These are phyloP conservation scores for Incumbomyces delicatus DNA, from an alignment of 2,329 filamentous ascomycete species.

Conservation along the genomic window DNA sequence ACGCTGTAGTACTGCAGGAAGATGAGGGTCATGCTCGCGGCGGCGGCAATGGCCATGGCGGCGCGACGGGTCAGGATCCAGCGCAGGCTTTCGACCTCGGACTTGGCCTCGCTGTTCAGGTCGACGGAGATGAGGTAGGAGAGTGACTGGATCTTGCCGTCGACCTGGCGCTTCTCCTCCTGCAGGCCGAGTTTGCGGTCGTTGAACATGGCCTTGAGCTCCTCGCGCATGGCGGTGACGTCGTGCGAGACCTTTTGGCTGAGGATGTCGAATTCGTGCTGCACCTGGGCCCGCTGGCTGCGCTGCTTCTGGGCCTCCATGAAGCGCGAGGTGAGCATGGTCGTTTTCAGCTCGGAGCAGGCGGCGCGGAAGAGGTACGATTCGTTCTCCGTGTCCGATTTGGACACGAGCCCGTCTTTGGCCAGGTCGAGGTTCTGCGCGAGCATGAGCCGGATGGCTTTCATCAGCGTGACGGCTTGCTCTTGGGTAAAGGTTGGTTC, in stretches of 20 bases:
- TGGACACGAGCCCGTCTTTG: conserved; percentile 70
- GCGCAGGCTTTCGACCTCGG: conserved; percentile 79
- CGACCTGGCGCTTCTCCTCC: conserved; percentile 75
- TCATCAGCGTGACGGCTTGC: conserved; percentile 83
- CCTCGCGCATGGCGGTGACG: conserved; percentile 69
- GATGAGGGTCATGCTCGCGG: conserved; percentile 33
- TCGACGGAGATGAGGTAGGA: conserved; percentile 93
- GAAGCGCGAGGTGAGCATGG: conserved; percentile 69
- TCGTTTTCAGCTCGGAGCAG: conserved; percentile 81
- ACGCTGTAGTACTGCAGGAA: conserved; percentile 16
- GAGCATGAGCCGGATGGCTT: conserved; percentile 70
- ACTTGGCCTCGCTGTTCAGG: conserved; percentile 81
- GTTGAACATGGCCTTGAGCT: conserved; percentile 91
- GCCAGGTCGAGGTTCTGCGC: conserved; percentile 73
- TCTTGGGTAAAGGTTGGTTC: conserved; percentile 53
- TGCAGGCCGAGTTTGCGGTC: conserved; percentile 87
- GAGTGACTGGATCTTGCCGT: conserved; percentile 83
- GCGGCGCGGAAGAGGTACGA: conserved; percentile 89
- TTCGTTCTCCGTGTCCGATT: conserved; percentile 90
- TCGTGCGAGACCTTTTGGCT: conserved; percentile 79
- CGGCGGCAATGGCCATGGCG: conserved; percentile 47
- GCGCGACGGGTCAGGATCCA: conserved; percentile 70
- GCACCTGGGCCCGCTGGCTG: conserved; percentile 71
- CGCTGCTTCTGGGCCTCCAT: conserved; percentile 71
- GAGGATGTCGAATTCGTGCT: conserved; percentile 92